phyloP scores from a whole-genome alignment of 306 rosid genomes.

The Cyclanthera cordifolia region DNA sequence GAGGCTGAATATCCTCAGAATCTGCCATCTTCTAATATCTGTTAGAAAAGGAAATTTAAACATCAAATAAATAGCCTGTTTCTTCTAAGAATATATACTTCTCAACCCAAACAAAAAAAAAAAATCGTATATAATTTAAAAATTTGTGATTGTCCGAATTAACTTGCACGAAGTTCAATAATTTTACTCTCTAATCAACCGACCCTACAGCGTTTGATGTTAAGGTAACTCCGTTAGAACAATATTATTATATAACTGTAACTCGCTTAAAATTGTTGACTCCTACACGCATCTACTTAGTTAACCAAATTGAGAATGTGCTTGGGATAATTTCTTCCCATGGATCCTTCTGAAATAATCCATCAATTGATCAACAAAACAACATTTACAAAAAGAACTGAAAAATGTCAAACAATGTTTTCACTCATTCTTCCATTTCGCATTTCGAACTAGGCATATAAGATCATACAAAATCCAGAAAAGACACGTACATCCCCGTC shows the following conservation, averaged over 20 bases:
- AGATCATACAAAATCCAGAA: background rate
- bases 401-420: background rate
- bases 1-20: slow-evolving; percentile 95
- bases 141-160: no score
- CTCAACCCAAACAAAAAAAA: no score
- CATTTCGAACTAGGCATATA: background rate
- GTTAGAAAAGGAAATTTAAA: slow-evolving; percentile 12
- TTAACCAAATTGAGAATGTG: background rate
- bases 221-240: no score
- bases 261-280: no score
- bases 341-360: background rate
- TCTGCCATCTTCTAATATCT: slow-evolving; percentile 80
- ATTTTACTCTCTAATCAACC: no score
- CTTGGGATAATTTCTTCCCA: background rate
- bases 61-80: background rate
- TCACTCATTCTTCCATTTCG: background rate
- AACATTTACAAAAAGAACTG: background rate
- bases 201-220: no score
- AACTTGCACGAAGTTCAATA: no score
- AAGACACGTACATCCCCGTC: no score
- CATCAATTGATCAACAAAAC: background rate
- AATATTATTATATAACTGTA: no score
- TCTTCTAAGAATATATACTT: no score
- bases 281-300: background rate
- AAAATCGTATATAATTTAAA: no score